Percentiles rank a stretch among this genome's conserved stretches.
Evolutionary conservation across 805 yeast species (phyloP).

Genomic region (Candida tallmaniae): DNA sequence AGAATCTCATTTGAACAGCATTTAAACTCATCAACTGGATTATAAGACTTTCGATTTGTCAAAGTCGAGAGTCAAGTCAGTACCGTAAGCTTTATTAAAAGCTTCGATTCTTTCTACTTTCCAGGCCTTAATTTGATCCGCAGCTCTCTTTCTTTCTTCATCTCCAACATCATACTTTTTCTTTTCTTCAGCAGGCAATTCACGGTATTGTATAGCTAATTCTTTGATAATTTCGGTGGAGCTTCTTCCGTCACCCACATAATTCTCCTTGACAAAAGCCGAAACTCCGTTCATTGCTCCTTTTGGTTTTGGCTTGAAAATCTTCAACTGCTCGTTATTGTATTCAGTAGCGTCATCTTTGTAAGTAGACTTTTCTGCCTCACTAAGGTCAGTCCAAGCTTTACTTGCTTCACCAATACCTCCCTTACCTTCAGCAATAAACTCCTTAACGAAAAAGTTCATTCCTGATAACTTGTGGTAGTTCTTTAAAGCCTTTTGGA

Average conservation of each 20-base stretch:
- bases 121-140: conserved; percentile 25
- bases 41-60: neutral
- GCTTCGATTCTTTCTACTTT: conserved; percentile 18
- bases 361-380: conserved; percentile 24
- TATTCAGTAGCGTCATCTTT: conserved; percentile 21
- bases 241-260: conserved; percentile 16
- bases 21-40: too few species aligned
- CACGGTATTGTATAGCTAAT: conserved; percentile 26
- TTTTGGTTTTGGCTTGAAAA: conserved; percentile 30
- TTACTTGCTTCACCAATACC: conserved; percentile 8
- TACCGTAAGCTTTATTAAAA: conserved; percentile 10
- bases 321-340: conserved; percentile 21
- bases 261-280: conserved; percentile 24
- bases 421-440: conserved; percentile 2
- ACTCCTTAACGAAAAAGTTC: conserved; percentile 11
- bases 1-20: too few species aligned
- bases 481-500: conserved; percentile 9
- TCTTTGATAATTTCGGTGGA: conserved; percentile 20
- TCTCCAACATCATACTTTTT: conserved; percentile 16
- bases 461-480: conserved; percentile 9
- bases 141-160: conserved; percentile 17
- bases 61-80: conserved; percentile 2
- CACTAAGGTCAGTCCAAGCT: conserved; percentile 24
- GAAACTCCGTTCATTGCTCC: conserved; percentile 29
- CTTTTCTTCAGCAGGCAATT: conserved; percentile 26